Conservation (phyloP, 225 moss, liverwort and hornwort species). For the Polytrichum commune region DNA sequence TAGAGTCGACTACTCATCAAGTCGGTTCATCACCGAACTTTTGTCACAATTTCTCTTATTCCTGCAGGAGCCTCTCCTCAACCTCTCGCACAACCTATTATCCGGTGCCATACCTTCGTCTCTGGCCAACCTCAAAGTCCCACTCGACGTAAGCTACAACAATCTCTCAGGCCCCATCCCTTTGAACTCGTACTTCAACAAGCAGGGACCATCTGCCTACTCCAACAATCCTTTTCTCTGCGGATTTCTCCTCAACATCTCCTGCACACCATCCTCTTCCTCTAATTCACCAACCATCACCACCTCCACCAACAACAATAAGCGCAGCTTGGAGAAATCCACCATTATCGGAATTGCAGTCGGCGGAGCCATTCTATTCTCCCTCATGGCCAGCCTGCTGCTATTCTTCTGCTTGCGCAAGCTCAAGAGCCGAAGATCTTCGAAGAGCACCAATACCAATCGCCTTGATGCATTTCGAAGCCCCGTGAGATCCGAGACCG, state of each 20-base stretch:
- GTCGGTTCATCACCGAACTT: not conserved
- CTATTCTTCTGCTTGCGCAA: slow-evolving; percentile 31
- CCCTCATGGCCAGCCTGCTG: slow-evolving; percentile 31
- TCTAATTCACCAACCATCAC: slow-evolving; percentile 10
- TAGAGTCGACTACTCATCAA: not conserved
- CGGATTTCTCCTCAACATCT: slow-evolving; percentile 22
- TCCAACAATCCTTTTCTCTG: slow-evolving; percentile 42
- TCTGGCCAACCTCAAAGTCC: slow-evolving; percentile 3
- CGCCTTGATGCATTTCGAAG: slow-evolving; percentile 1
- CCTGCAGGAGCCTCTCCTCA: slow-evolving; percentile 33
- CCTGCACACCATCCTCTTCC: slow-evolving; percentile 20
- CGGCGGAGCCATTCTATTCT: slow-evolving; percentile 11
- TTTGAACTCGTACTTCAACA: slow-evolving; percentile 24
- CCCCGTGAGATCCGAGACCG: slow-evolving; percentile 20
- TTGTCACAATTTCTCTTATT: slow-evolving; percentile 1
- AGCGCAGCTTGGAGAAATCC: slow-evolving; percentile 10
- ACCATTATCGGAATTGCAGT: slow-evolving; percentile 25
- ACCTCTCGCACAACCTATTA: slow-evolving; percentile 12
- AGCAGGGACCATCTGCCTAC: slow-evolving; percentile 32
- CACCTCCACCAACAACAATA: not conserved
- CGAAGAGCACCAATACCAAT: slow-evolving; percentile 11
- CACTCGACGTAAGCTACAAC: slow-evolving; percentile 10
- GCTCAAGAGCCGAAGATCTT: slow-evolving; percentile 4
- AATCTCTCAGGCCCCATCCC: slow-evolving; percentile 9
- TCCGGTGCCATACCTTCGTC: slow-evolving; percentile 8